Conservation (phyloP, 2,329 filamentous ascomycete genomes). For the Thyridium curvatum region DNA sequence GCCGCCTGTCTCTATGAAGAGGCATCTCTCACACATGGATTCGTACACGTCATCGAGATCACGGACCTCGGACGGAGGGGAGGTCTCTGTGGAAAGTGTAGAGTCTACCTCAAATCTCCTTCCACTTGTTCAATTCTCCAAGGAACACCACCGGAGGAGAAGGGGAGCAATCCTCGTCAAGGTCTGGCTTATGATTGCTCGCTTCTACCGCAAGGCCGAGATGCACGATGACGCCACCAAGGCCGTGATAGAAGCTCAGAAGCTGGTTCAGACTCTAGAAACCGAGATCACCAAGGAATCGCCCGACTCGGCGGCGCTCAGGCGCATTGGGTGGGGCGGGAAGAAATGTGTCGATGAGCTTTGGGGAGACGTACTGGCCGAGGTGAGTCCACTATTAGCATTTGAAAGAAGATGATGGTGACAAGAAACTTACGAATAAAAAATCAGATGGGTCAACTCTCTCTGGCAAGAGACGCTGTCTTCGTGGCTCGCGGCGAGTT, state of each 20-base stretch:
- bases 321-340: slow-evolving; percentile 67
- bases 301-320: slow-evolving; percentile 55
- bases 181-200: slow-evolving; percentile 86
- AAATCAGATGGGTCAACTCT: slow-evolving; percentile 59
- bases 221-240: slow-evolving; percentile 75
- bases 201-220: slow-evolving; percentile 76
- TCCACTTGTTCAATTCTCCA: slow-evolving; percentile 48
- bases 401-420: slow-evolving; percentile 15
- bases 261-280: slow-evolving; percentile 68
- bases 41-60: slow-evolving; percentile 39
- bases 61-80: slow-evolving; percentile 25
- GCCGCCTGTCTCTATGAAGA: slow-evolving; percentile 29
- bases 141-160: slow-evolving; percentile 43
- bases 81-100: slow-evolving; percentile 27
- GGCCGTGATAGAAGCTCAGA: slow-evolving; percentile 75
- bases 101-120: slow-evolving; percentile 40
- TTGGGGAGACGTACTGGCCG: slow-evolving; percentile 76
- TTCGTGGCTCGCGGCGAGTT: slow-evolving; percentile 71
- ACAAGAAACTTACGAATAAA: slow-evolving; percentile 3
- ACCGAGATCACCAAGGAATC: slow-evolving; percentile 55
- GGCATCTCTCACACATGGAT: slow-evolving; percentile 36
- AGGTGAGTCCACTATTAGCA: slow-evolving; percentile 62
- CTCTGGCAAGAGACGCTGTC: slow-evolving; percentile 52
- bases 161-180: slow-evolving; percentile 56
- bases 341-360: slow-evolving; percentile 77